Evolutionary conservation across 1,284 basidiomycete genomes (phyloP).

Genomic region (Naganishia albida): DNA sequence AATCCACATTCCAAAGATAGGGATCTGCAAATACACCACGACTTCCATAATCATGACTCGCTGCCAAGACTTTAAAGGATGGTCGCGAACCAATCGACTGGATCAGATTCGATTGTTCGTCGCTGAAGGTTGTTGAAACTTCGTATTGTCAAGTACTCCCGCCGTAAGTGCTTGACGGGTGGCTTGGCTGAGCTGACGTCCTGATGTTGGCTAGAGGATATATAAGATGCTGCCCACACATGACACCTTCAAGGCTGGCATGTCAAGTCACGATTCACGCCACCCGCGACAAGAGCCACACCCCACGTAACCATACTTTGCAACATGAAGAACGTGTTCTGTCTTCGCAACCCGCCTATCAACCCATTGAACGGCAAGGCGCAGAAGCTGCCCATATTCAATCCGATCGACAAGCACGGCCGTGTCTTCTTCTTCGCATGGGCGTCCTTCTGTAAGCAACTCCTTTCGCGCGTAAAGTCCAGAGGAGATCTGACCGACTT

Average conservation of each 20-base stretch:
- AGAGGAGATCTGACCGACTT: neutral
- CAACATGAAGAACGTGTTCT: constrained; percentile 30
- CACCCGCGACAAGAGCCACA: no score
- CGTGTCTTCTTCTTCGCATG: constrained; percentile 59
- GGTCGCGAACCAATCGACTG: neutral
- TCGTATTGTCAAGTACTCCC: constrained; percentile 1
- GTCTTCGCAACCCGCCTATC: constrained; percentile 39
- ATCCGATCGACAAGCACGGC: constrained; percentile 59
- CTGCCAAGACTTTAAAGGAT: constrained; percentile 5
- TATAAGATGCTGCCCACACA: neutral
- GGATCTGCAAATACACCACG: constrained; percentile 4
- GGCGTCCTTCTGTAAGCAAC: constrained; percentile 54
- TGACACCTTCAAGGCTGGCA: no score
- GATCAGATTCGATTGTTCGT: constrained; percentile 2
- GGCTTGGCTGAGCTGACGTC: neutral
- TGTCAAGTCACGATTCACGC: no score
- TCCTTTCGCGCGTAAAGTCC: constrained; percentile 32
- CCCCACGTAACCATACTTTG: neutral
- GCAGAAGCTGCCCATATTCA: constrained; percentile 61
- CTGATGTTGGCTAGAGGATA: neutral
- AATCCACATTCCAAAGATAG: constrained; percentile 6
- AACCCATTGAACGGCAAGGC: constrained; percentile 63
- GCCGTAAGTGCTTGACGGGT: neutral
- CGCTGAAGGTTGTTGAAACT: neutral
- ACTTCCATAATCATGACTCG: neutral